Evolutionary conservation across 1,284 basidiomycete species (phyloP), one percentile per base, ranked within the genome.

Genomic region (Naganishia sp.): DNA sequence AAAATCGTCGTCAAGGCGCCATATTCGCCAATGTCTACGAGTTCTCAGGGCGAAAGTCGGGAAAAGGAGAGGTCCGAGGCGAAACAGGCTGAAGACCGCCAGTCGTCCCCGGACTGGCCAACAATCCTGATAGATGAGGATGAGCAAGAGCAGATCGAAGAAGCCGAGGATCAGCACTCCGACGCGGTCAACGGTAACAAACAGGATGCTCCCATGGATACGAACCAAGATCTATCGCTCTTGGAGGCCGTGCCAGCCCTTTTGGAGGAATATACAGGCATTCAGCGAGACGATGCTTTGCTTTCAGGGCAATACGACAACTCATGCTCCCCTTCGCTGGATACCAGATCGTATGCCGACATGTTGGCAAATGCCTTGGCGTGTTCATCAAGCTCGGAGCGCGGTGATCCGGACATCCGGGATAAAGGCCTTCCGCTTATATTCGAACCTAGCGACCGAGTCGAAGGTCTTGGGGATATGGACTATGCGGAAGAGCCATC

Each of bases 81-180:
- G 18, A 21, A 21, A 25, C 35, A 6, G 23, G 23, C 11, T 17
- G 15, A 23, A 51, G 18, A 42, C 5, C 52, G 52, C n/a, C 21
- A 51, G 25, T 4, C 23, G 9, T 61, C 58, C 18, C 58, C 58
- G 4, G 58, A 61, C 18, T 61, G 58, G 58, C 58, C 58, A 23
- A 51, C 58, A 15, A n/a, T 61, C 15, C 17, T 51, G 47, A 35
- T 23, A n/a, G 49, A 42, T n/a, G 47, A 11, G 31, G 58, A 51
- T n/a, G 32, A 50, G n/a, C 25, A 31, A 5, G 47, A 61, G 42
- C 28, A n/a, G 32, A 17, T 31, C 17, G 1, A 28, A 23, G n/a
- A 25, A 11, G 41, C 25, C 25, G 41, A 43, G n/a, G 17, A 45
- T 23, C 21, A 56, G 15, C 10, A 17, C 32, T 9, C 31, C 39